These are phyloP conservation scores for Ministeria vibrans DNA, from an alignment of 78 protist genomes.

Conservation along the genomic window DNA sequence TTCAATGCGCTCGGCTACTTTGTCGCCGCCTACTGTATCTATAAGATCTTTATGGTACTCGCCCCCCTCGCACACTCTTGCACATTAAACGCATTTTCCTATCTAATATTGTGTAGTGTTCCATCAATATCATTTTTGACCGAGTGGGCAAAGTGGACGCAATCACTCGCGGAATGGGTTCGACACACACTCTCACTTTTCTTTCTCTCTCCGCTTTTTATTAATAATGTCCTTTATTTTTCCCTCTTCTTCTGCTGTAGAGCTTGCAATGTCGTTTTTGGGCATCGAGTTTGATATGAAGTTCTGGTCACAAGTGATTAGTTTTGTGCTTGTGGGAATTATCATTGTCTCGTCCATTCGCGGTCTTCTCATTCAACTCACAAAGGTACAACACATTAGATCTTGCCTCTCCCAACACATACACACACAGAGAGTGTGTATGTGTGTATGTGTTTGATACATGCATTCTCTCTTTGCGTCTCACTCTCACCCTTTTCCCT, in stretches of 20 bases:
- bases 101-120: constrained; percentile 8
- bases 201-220: background rate
- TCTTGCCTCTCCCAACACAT: no score
- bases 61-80: no score
- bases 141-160: constrained; percentile 59
- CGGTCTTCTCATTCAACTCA: constrained; percentile 67
- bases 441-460: no score
- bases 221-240: no score
- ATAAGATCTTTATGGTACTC: constrained; percentile 70
- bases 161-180: constrained; percentile 45
- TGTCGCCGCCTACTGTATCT: constrained; percentile 68
- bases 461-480: no score
- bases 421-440: no score
- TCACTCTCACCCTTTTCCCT: no score
- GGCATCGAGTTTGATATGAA: constrained; percentile 55
- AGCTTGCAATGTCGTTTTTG: constrained; percentile 19
- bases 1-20: constrained; percentile 66
- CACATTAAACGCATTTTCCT: background rate
- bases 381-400: no score
- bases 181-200: background rate
- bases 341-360: constrained; percentile 66
- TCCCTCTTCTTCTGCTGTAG: background rate
- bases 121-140: constrained; percentile 62
- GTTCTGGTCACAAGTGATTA: constrained; percentile 68
- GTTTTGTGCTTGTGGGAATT: constrained; percentile 61